Evolutionary conservation across 139 green algal genomes (phyloP).

Genomic region (Coelastrella sp.): DNA sequence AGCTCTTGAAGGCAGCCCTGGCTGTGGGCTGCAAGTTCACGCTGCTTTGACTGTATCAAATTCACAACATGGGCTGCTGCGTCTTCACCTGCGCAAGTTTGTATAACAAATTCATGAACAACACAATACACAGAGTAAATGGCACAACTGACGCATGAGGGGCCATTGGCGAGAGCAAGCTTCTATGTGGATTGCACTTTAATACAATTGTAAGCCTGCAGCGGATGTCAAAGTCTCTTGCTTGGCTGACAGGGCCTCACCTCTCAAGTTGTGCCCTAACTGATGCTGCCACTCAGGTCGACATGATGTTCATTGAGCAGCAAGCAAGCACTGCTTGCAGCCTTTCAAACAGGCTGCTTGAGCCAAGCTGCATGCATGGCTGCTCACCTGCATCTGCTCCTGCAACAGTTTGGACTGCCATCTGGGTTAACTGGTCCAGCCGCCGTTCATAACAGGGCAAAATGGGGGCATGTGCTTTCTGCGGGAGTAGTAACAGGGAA

Average conservation of each 20-base stretch:
- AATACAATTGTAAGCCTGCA: too few species aligned
- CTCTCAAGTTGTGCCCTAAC: too few species aligned
- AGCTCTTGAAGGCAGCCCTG: too few species aligned
- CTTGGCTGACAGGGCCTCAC: too few species aligned
- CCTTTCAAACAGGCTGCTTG: background rate
- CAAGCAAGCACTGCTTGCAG: background rate
- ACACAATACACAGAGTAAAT: too few species aligned
- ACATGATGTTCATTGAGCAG: too few species aligned
- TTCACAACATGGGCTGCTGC: conserved; percentile 20
- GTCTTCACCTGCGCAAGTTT: background rate
- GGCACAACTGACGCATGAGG: too few species aligned
- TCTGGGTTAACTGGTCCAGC: background rate
- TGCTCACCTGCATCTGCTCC: conserved; percentile 6
- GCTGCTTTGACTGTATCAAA: background rate
- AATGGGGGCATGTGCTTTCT: conserved; percentile 33
- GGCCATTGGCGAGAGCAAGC: too few species aligned
- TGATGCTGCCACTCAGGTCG: too few species aligned
- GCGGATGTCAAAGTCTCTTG: too few species aligned
- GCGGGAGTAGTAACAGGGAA: background rate
- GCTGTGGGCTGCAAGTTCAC: background rate
- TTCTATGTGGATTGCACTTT: too few species aligned
- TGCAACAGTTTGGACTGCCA: conserved; percentile 14
- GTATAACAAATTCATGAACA: too few species aligned
- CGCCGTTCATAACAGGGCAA: conserved; percentile 11
- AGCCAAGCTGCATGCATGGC: background rate